Base-by-base conservation (phyloP, 2,329 filamentous ascomycete genomes). In the Cryphonectria naterciae region DNA sequence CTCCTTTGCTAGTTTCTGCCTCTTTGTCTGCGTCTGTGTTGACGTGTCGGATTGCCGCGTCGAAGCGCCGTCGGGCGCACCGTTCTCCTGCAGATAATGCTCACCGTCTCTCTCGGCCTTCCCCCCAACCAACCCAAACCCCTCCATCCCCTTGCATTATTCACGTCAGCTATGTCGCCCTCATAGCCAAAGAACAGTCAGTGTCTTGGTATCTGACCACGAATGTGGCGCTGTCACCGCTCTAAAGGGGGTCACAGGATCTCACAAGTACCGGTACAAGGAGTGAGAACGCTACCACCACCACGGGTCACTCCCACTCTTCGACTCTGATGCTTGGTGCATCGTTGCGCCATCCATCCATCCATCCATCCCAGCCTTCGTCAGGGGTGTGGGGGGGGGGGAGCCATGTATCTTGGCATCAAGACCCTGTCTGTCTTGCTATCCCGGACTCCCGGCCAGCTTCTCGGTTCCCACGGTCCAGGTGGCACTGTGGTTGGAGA, bases 21-120 rank as follows among this genome's bases (percentile, higher is more conserved):
- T 67, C 63, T 63, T 58, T 39, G 32, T 70, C 58, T 70, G 65
- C 67, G 63, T 54, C 56, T 66, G 54, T 32, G 66, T 73, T 73
- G 66, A 71, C 69, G 71, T 69, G 69, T 71, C 69, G 71, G 63
- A 60, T 71, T 73, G 69, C 71, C 71, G 71, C 71, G 69, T 67
- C 63, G 32, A 52, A 60, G 64, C 66, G 61, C 60, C 49, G n/a
- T 49, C 67, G n/a, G 67, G 41, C 67, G 43, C 17, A 61, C 58
- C 63, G 64, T 64, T 73, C 56, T 28, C 69, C 41, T 71, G 66
- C 71, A 70, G 66, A 67, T 65, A 52, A 66, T 68, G 49, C 67
- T 72, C 68, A 72, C 70, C 70, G 70, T 70, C 68, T 70, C 63
- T 69, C 65, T 52, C 37, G 8, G 28, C 37, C 37, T 32, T 35